Base-by-base conservation (phyloP, 805 yeast species). In the Candida insectalens region DNA sequence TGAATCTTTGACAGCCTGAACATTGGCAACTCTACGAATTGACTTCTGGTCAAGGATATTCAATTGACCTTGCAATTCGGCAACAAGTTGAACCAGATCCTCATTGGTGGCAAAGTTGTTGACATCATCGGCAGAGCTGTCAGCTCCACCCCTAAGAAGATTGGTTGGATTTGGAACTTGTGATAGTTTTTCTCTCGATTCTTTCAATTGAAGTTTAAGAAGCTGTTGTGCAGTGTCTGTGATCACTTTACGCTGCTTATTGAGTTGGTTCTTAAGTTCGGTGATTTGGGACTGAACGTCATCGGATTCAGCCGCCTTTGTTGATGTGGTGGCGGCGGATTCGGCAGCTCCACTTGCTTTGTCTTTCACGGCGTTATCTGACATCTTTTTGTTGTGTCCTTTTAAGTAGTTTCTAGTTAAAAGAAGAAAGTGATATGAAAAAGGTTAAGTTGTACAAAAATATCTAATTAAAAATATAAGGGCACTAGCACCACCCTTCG, bases 41-140 rank as follows among this genome's bases (percentile, higher is more conserved):
- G 81, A 71, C 44, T 94, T 69, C 44, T 83, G 83, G 50, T 88
- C 97, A 22, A 82, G 53, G 17, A 69, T 62, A 34, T 83, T 88
- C 48, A 88, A 65, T 57, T 88, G 96, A 6, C 83, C 83, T 57
- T 88, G 96, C 36, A 88, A 60, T 55, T 88, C 97, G 8, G 83
- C 84, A 10, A 87, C 96, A 30, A 88, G 63, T 50, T 84, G 89
- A 3, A 82, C 82, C 9, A 88, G 60, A 50, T 89, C 97, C 37
- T 83, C 94, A 44, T 83, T 80, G 3, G 89, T 75, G 25, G 77
- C 83, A 42, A 67, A 77, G 41, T 79, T 84, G 3, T 68, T 52
- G 1, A 73, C 51, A 38, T 73, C 79, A 14, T 20, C 15, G 10
- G 15, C 9, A 25, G n/a, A 6, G n/a, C 21, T n/a, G 5, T 13